Conservation (phyloP, 2,329 filamentous ascomycete genomes). For the Alternaria postmessia region DNA sequence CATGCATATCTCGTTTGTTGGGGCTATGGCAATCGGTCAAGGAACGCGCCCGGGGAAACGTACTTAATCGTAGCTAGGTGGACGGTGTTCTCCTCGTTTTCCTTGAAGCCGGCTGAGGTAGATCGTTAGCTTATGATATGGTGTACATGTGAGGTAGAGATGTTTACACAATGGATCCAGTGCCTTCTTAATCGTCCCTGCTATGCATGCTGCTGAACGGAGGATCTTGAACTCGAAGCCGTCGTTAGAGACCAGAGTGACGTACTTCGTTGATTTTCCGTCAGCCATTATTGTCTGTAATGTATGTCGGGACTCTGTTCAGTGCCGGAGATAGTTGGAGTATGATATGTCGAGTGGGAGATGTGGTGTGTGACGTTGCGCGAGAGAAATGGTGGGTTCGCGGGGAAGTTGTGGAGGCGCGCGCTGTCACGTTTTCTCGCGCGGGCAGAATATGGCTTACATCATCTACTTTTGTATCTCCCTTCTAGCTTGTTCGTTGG, state of each 20-base stretch:
- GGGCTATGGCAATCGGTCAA: not conserved
- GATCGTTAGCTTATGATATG: slow-evolving; percentile 11
- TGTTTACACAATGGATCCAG: slow-evolving; percentile 71
- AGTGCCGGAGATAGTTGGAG: not conserved
- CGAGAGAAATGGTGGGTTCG: not conserved
- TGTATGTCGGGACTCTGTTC: not conserved
- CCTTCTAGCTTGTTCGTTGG: not conserved
- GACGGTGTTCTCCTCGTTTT: slow-evolving; percentile 71
- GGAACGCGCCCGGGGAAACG: slow-evolving; percentile 11
- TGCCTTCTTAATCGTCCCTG: slow-evolving; percentile 77
- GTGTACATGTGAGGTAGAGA: not conserved
- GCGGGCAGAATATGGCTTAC: slow-evolving; percentile 10
- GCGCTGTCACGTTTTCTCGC: slow-evolving; percentile 40
- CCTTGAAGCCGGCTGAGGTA: slow-evolving; percentile 66
- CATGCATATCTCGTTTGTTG: not conserved
- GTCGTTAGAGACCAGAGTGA: slow-evolving; percentile 79
- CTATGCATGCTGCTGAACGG: slow-evolving; percentile 73
- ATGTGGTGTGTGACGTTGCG: not conserved
- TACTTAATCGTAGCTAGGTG: slow-evolving; percentile 78
- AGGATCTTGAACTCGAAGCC: slow-evolving; percentile 79
- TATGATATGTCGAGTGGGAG: not conserved
- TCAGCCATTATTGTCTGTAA: slow-evolving; percentile 31
- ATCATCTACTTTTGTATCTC: not conserved
- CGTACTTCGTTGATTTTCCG: slow-evolving; percentile 66
- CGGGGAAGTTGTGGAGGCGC: slow-evolving; percentile 24